These are phyloP conservation scores for Ogataea corticis DNA, from an alignment of 805 yeast species.

Conservation along the genomic window DNA sequence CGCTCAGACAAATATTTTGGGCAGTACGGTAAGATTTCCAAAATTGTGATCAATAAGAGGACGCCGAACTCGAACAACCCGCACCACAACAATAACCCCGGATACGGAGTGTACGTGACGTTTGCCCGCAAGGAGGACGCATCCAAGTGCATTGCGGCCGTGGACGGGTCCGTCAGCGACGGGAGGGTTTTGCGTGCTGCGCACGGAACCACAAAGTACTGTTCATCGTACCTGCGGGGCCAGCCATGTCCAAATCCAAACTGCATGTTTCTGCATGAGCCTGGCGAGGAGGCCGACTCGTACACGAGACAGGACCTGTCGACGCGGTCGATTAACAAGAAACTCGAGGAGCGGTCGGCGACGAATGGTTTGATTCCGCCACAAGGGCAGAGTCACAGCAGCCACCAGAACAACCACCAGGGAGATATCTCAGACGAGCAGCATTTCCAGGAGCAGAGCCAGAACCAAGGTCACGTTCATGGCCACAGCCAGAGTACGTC, in stretches of 20 bases:
- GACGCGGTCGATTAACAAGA: conserved; percentile 67
- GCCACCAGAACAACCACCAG: no score
- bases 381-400: conserved; percentile 17
- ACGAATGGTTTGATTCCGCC: conserved; percentile 38
- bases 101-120: conserved; percentile 94
- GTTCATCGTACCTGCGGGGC: conserved; percentile 93
- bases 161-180: conserved; percentile 90
- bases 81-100: conserved; percentile 56
- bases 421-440: no score
- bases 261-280: conserved; percentile 98
- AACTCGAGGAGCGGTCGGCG: conserved; percentile 39
- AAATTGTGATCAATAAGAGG: conserved; percentile 87
- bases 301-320: conserved; percentile 87
- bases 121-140: conserved; percentile 95
- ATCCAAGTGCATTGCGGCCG: conserved; percentile 84
- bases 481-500: conserved; percentile 6
- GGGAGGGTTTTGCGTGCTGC: conserved; percentile 91
- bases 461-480: no score
- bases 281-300: conserved; percentile 98
- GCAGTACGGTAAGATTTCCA: conserved; percentile 95
- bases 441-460: conserved; percentile 1
- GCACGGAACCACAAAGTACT: conserved; percentile 97
- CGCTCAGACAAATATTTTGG: conserved; percentile 94
- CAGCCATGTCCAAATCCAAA: conserved; percentile 97
- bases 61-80: conserved; percentile 44